Conservation (phyloP, 495 filamentous ascomycete species). For the Aspergillus taichungensis region DNA sequence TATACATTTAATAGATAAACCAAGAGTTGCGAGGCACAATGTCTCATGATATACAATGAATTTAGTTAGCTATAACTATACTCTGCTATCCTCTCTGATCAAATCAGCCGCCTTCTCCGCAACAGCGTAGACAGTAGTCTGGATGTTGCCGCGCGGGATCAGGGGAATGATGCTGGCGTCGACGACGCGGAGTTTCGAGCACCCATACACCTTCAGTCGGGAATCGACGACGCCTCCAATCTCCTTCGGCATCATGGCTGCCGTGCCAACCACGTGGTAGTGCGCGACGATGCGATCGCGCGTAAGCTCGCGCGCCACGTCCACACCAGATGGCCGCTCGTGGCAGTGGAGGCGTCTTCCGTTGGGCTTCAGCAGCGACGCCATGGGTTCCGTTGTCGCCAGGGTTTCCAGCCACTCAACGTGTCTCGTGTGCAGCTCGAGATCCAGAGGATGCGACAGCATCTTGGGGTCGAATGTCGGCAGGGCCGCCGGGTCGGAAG, state of each 20-base stretch:
- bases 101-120: constrained; percentile 45
- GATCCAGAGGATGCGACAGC: constrained; percentile 19
- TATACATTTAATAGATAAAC: too few relatives aligned
- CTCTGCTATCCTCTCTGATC: constrained; percentile 19
- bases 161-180: constrained; percentile 43
- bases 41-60: too few relatives aligned
- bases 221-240: constrained; percentile 31
- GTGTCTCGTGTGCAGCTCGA: constrained; percentile 33
- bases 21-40: too few relatives aligned
- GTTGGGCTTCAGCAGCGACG: constrained; percentile 15
- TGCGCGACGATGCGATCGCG: background rate
- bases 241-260: constrained; percentile 35
- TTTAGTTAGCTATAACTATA: too few relatives aligned
- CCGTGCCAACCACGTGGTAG: background rate
- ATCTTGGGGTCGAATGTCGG: constrained; percentile 14
- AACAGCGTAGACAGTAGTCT: constrained; percentile 41
- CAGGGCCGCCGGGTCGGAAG: background rate
- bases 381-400: constrained; percentile 25
- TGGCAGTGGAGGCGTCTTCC: background rate
- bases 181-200: constrained; percentile 32
- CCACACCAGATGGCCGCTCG: background rate
- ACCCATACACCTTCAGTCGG: constrained; percentile 37
- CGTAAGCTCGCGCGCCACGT: background rate
- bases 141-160: constrained; percentile 35
- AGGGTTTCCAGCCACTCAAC: constrained; percentile 34